Conservation (phyloP, 176 grass and related monocot species). For the Urochloa ruziziensis region DNA sequence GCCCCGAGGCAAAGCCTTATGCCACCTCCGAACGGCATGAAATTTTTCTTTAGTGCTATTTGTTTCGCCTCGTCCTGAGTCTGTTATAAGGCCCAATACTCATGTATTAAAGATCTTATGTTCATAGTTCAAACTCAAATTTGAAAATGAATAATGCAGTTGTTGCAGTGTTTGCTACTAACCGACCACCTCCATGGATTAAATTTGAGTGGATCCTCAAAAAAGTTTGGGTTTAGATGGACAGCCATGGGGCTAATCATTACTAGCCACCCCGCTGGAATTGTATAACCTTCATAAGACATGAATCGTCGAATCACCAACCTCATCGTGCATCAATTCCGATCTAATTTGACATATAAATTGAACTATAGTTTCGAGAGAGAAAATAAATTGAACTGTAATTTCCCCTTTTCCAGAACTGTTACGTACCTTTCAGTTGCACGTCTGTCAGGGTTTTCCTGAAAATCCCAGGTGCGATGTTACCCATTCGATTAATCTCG, state of each 20-base stretch:
- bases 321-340: too few species aligned
- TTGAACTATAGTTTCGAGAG: too few species aligned
- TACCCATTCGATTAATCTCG: background rate
- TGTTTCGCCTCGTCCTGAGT: background rate
- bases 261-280: background rate
- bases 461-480: background rate
- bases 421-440: background rate
- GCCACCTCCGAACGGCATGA: background rate
- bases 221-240: background rate
- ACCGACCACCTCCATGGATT: background rate
- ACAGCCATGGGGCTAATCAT: background rate
- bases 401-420: too few species aligned
- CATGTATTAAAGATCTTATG: too few species aligned
- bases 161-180: background rate
- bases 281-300: background rate
- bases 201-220: background rate
- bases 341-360: too few species aligned
- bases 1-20: background rate
- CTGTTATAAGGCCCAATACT: background rate
- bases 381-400: too few species aligned
- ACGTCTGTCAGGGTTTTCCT: background rate
- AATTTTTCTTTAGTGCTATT: background rate
- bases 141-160: background rate
- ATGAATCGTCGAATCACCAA: background rate
- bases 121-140: background rate